phyloP scores from a whole-genome alignment of 2,329 filamentous ascomycete genomes.

The Fusarium drepaniforme region DNA sequence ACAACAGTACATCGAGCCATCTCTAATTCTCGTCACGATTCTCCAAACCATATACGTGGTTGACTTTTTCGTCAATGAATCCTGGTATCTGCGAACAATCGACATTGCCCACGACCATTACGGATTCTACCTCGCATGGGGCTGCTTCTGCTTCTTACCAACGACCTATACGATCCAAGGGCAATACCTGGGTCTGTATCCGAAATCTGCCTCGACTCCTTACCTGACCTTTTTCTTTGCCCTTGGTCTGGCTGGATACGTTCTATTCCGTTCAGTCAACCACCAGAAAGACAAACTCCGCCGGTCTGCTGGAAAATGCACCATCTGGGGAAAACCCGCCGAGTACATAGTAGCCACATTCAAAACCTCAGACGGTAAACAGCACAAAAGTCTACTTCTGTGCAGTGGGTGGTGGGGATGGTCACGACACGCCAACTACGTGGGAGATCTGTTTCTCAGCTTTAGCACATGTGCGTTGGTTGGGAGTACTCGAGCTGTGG shows the following conservation, averaged over 20 bases:
- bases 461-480: constrained; percentile 57
- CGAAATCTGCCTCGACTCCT: constrained; percentile 45
- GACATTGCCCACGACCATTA: constrained; percentile 60
- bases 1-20: constrained; percentile 50
- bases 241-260: constrained; percentile 51
- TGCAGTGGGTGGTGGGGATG: constrained; percentile 48
- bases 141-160: constrained; percentile 59
- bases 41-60: constrained; percentile 60
- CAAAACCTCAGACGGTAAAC: constrained; percentile 55
- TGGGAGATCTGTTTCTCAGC: constrained; percentile 44
- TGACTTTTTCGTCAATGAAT: constrained; percentile 63
- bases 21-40: constrained; percentile 56
- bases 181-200: constrained; percentile 59
- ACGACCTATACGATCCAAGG: constrained; percentile 61
- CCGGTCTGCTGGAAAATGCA: constrained; percentile 52
- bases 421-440: constrained; percentile 47
- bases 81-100: constrained; percentile 61
- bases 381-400: constrained; percentile 49
- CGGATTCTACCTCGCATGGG: constrained; percentile 60
- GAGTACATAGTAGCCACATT: constrained; percentile 54
- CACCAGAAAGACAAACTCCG: constrained; percentile 58
- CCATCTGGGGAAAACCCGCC: constrained; percentile 57
- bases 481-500: constrained; percentile 52
- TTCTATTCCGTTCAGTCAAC: constrained; percentile 59
- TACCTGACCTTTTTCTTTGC: constrained; percentile 37